Evolutionary conservation across 305 asterid genomes (phyloP).

Genomic region (Petunia hybrid): DNA sequence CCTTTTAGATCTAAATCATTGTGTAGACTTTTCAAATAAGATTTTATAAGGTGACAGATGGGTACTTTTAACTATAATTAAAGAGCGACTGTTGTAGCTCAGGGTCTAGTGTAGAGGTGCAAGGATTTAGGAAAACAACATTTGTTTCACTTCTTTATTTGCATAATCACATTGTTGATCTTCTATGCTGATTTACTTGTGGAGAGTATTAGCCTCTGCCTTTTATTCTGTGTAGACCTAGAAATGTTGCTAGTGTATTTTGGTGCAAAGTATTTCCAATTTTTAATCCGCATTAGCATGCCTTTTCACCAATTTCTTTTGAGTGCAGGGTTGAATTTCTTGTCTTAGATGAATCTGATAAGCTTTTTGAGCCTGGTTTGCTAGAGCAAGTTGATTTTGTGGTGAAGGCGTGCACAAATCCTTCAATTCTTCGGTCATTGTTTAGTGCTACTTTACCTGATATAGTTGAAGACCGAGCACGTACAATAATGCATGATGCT

Average conservation of each 20-base stretch:
- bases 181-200: neutral
- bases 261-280: neutral
- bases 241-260: neutral
- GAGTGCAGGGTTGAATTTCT: slow-evolving; percentile 79
- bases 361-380: slow-evolving; percentile 89
- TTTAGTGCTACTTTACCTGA: slow-evolving; percentile 97
- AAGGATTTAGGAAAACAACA: neutral
- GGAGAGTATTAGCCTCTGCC: slow-evolving; percentile 7
- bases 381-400: slow-evolving; percentile 90
- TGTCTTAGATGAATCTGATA: slow-evolving; percentile 92
- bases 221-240: slow-evolving; percentile 6
- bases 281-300: slow-evolving; percentile 3
- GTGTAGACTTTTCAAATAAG: neutral
- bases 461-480: slow-evolving; percentile 87
- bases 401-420: slow-evolving; percentile 93
- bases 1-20: neutral
- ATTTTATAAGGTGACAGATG: neutral
- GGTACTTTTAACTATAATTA: neutral
- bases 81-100: neutral
- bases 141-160: slow-evolving; percentile 5
- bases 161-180: neutral
- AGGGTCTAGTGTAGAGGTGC: slow-evolving; percentile 12
- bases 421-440: slow-evolving; percentile 79
- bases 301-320: slow-evolving; percentile 17
- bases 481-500: slow-evolving; percentile 96